Evolutionary conservation across 768 basidiomycete species (phyloP), one percentile per base, ranked within the genome.

Genomic region (Suillus subaureus): DNA sequence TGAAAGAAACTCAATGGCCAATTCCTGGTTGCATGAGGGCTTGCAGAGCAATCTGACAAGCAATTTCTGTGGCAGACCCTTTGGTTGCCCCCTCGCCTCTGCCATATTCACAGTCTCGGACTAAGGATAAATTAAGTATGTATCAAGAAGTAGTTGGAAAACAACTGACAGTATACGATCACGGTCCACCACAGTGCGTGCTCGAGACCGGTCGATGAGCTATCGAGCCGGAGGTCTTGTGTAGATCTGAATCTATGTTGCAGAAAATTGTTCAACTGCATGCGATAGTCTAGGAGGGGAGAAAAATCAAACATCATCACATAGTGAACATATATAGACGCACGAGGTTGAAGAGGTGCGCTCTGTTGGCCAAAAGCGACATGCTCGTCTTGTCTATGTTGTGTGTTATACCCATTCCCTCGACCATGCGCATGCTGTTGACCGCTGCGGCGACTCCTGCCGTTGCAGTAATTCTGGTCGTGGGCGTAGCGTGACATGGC

Each of bases 181-280:
- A 60, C 58, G 26, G 40, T 60, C 58, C 58, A 60, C 18, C 26
- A 8, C 12, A 7, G 58, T 23, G 40, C 40, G 40, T 42, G 26
- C 21, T 6, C 26, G 11, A 40, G 58, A 31, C 58, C 58, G 45
- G 1, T 45, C 51, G 13, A 7, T 40, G 11, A 70, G 61, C 2
- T 67, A 64, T 63, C 64, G 68, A 18, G 9, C 8, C 11, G 6
- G 23, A 70, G 39, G 5, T 8, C 49, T 18, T 39, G 26, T 8
- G 64, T 63, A 33, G 45, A 13, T 6, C 69, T 62, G 42, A 60
- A 67, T 39, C 67, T 64, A 8, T 37, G 58, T 63, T 75, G 74
- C 33, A 70, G 52, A 16, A 65, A 66, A 63, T 75, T 76, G 61
- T 76, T 75, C 21, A 76, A 64, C 37, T 73, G 65, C 67, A 73